A percentile compares a stretch with the other conserved stretches of the same genome.
Evolutionary conservation across 768 basidiomycete genomes (phyloP).

Genomic region (Phanerochaete sordida): DNA sequence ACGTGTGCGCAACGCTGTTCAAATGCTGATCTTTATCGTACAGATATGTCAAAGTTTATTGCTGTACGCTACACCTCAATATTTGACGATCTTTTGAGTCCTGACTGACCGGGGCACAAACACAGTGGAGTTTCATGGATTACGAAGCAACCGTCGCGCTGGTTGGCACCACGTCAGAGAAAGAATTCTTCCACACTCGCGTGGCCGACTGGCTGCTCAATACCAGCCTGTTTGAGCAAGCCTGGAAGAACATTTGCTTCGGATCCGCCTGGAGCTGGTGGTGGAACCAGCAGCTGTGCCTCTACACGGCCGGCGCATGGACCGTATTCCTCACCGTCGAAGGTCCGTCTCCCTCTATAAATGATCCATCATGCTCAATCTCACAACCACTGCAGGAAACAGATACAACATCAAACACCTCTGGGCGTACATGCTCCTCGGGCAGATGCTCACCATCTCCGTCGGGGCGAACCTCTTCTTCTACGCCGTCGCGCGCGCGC

Average conservation of each 20-base stretch:
- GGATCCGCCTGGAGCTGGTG: conserved; percentile 50
- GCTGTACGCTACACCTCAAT: conserved; percentile 23
- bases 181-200: conserved; percentile 23
- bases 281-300: conserved; percentile 66
- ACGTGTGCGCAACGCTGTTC: not conserved
- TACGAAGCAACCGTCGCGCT: conserved; percentile 30
- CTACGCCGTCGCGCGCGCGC: conserved; percentile 36
- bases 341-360: conserved; percentile 34
- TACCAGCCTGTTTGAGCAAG: conserved; percentile 60
- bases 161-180: not conserved
- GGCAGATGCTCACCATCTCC: conserved; percentile 68
- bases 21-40: not conserved
- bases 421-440: conserved; percentile 72
- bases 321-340: conserved; percentile 48
- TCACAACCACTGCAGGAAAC: conserved; percentile 25
- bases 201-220: conserved; percentile 50
- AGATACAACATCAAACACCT: conserved; percentile 41
- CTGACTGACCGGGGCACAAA: not conserved
- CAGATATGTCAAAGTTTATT: conserved; percentile 48
- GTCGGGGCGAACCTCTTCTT: conserved; percentile 65
- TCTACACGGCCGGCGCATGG: conserved; percentile 57
- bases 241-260: conserved; percentile 36
- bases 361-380: too few species aligned
- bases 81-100: not conserved
- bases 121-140: conserved; percentile 53